Conservation (phyloP, 106 monocot species). For the Vanilla planifolia region DNA sequence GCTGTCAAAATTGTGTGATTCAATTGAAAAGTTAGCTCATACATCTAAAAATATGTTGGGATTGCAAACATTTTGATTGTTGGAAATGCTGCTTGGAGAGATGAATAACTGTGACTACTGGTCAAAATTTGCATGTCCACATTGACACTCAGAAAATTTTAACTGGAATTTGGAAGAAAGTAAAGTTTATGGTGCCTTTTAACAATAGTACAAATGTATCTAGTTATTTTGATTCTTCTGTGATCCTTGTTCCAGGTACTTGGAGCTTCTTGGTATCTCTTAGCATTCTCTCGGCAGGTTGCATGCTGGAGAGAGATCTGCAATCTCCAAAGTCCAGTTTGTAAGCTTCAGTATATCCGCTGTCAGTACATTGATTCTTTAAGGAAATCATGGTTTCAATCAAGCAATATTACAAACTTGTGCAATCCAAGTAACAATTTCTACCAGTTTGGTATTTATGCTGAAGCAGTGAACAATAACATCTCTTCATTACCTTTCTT, state of each 20-base stretch:
- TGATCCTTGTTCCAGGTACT: conserved; percentile 34
- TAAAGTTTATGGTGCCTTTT: no score
- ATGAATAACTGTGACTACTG: no score
- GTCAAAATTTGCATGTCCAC: no score
- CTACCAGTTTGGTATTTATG: conserved; percentile 68
- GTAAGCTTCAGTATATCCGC: conserved; percentile 39
- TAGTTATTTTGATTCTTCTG: not conserved
- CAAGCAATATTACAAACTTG: conserved; percentile 40
- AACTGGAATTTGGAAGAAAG: no score
- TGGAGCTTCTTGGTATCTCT: conserved; percentile 76
- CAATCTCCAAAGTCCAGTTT: conserved; percentile 31
- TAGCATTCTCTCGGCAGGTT: conserved; percentile 58
- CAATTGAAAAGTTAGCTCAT: no score
- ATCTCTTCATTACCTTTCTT: conserved; percentile 32
- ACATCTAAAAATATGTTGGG: no score
- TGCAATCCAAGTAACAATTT: conserved; percentile 45
- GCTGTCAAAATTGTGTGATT: no score
- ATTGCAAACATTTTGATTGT: no score
- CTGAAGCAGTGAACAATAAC: conserved; percentile 35
- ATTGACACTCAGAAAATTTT: no score
- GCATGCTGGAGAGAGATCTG: conserved; percentile 72
- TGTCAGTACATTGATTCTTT: conserved; percentile 24
- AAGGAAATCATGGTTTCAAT: conserved; percentile 44
- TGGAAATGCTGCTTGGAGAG: no score
- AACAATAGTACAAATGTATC: no score